phyloP scores from a whole-genome alignment of 2,329 filamentous ascomycete genomes.

The Claviceps paspali region DNA sequence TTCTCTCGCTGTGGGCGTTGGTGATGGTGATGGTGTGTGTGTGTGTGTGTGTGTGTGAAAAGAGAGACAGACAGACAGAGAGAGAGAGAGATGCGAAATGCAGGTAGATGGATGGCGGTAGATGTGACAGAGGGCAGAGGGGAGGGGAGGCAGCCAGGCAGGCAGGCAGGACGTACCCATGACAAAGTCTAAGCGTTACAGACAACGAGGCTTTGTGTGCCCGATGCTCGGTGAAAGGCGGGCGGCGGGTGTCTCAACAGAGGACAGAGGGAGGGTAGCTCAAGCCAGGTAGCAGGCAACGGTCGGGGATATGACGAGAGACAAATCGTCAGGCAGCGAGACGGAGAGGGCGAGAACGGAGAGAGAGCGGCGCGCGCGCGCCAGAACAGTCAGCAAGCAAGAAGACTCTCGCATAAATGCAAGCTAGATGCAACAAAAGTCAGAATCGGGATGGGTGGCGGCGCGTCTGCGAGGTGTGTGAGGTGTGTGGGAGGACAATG shows the following conservation, averaged over 20 bases:
- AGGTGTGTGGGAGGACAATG: constrained; percentile 10
- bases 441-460: constrained; percentile 12
- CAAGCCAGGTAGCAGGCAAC: constrained; percentile 10
- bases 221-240: constrained; percentile 8
- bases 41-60: too few species aligned
- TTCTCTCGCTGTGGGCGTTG: not conserved
- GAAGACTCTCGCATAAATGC: constrained; percentile 18
- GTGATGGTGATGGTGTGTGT: too few species aligned
- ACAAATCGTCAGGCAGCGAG: constrained; percentile 8
- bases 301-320: constrained; percentile 11
- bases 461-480: constrained; percentile 8
- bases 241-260: constrained; percentile 13
- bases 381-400: constrained; percentile 15
- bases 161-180: constrained; percentile 10
- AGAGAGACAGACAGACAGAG: too few species aligned
- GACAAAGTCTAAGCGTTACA: constrained; percentile 10
- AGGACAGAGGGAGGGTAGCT: constrained; percentile 12
- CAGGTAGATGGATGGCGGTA: too few species aligned
- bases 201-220: constrained; percentile 9
- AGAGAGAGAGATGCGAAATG: constrained; percentile 1
- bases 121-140: constrained; percentile 6
- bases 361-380: too few species aligned
- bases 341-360: constrained; percentile 15
- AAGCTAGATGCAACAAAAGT: constrained; percentile 16
- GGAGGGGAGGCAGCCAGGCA: too few species aligned